Evolutionary conservation across 2,329 filamentous ascomycete species (phyloP), one percentile per base, ranked within the genome.

Genomic region (Thielaviopsis ethacetica): DNA sequence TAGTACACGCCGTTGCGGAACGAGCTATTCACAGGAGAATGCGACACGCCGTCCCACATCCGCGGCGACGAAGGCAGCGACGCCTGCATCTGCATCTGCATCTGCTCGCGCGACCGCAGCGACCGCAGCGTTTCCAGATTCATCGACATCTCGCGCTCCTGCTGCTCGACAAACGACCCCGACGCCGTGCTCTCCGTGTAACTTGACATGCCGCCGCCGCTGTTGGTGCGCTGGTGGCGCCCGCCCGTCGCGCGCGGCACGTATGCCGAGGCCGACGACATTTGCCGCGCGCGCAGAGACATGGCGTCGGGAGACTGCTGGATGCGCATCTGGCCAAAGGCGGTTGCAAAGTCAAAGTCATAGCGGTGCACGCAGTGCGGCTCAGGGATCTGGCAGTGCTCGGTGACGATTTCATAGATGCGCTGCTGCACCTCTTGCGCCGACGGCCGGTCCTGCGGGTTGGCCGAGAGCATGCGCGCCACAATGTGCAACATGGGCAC

Each of bases 291-390:
- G 26, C 64, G 62, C 26, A 61, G 54, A 9, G 63, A 60, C 53
- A 60, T 50, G 10, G 63, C 59, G 24, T 62, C 59, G 24, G 59
- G 21, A 24, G 62, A 62, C n/a, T 47, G 59, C 24, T 63, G 57
- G 21, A 64, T 61, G 24, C 63, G 62, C 57, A 67, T 53, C 58
- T 67, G 63, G 53, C 63, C 62, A 50, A 67, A 66, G 10, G 38
- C 38, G 5, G 38, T 3, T 21, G 66, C 65, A 53, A 71, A 68
- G 26, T 67, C 67, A 44, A 70, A 64, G 50, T 65, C 68, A 61
- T 78, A 78, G 61, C 74, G 71, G 59, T 78, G 74, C n/a, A 77
- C 74, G 65, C 77, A 81, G 63, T 80, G 77, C 56, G 76, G 76
- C 65, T 79, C 76, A 5, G 66, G 59, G 53, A 78, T 75, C 24